A percentile compares a stretch with the other conserved stretches of the same genome.
Conservation (phyloP, 1,284 basidiomycete species). For the Ganoderma lingzhi region DNA sequence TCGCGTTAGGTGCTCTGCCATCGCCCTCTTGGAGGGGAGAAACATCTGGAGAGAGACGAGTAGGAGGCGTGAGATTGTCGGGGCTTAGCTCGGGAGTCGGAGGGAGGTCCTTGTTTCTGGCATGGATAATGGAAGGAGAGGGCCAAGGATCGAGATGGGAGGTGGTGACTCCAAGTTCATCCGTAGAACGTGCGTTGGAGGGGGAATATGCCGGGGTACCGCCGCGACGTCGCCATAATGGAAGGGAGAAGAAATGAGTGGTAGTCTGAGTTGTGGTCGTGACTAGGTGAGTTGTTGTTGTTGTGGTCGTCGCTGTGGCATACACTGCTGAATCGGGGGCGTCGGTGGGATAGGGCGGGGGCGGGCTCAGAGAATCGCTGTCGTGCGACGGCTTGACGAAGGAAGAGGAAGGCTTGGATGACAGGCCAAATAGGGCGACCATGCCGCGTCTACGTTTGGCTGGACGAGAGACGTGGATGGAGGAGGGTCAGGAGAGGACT, state of each 20-base stretch:
- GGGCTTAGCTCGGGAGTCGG: slow-evolving; percentile 57
- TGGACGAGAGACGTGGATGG: slow-evolving; percentile 20
- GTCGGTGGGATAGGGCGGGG: slow-evolving; percentile 51
- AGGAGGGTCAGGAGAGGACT: slow-evolving; percentile 21
- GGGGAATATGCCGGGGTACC: slow-evolving; percentile 31
- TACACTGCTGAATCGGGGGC: slow-evolving; percentile 47
- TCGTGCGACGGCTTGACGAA: slow-evolving; percentile 33
- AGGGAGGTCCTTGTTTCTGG: slow-evolving; percentile 71
- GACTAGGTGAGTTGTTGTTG: slow-evolving; percentile 57
- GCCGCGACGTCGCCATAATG: slow-evolving; percentile 66
- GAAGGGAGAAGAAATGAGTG: slow-evolving; percentile 71
- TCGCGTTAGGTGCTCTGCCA: slow-evolving; percentile 13
- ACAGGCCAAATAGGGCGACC: slow-evolving; percentile 49
- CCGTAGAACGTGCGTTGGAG: slow-evolving; percentile 36
- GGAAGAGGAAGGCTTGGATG: slow-evolving; percentile 40
- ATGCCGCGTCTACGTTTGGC: slow-evolving; percentile 41
- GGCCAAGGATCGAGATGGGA: slow-evolving; percentile 21
- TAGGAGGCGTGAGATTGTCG: slow-evolving; percentile 25
- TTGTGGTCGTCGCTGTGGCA: slow-evolving; percentile 53
- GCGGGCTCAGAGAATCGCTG: slow-evolving; percentile 39
- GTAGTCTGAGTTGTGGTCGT: slow-evolving; percentile 59
- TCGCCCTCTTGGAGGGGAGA: slow-evolving; percentile 19
- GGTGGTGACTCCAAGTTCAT: slow-evolving; percentile 41
- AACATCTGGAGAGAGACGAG: slow-evolving; percentile 21
- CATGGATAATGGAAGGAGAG: slow-evolving; percentile 38